Percentiles rank a stretch among this genome's conserved stretches.
Evolutionary conservation across 1,139 yeast species (phyloP).

Genomic region (Zygosaccharomyces sapae): DNA sequence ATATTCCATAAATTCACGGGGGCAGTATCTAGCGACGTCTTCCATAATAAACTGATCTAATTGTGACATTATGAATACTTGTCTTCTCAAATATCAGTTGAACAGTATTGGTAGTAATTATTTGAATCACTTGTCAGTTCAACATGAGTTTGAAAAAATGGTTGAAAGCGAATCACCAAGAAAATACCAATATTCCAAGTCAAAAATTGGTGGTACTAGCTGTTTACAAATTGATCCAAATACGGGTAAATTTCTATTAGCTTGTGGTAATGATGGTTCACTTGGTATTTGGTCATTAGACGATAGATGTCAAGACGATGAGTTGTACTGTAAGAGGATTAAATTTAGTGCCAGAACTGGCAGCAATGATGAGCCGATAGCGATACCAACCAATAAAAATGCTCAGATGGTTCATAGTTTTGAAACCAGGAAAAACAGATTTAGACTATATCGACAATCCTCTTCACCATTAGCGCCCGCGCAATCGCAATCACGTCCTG

Average conservation of each 20-base stretch:
- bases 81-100: conserved; percentile 9
- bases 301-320: conserved; percentile 21
- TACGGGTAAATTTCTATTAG: conserved; percentile 49
- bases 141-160: conserved; percentile 13
- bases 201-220: conserved; percentile 40
- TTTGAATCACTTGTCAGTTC: conserved; percentile 3
- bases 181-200: conserved; percentile 11
- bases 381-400: conserved; percentile 10
- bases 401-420: conserved; percentile 25
- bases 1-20: conserved; percentile 34
- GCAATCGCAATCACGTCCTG: background rate
- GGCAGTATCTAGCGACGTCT: conserved; percentile 36
- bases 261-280: conserved; percentile 77
- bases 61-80: conserved; percentile 11
- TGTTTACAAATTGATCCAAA: conserved; percentile 56
- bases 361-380: conserved; percentile 22
- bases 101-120: conserved; percentile 6
- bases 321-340: conserved; percentile 20
- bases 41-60: conserved; percentile 28
- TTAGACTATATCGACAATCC: conserved; percentile 45
- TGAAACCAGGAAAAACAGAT: conserved; percentile 24
- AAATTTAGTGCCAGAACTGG: conserved; percentile 22
- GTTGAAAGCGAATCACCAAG: conserved; percentile 12
- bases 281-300: conserved; percentile 58
- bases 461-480: background rate